Conservation (phyloP, 1,284 basidiomycete genomes). For the Macrocystidia cucumis region DNA sequence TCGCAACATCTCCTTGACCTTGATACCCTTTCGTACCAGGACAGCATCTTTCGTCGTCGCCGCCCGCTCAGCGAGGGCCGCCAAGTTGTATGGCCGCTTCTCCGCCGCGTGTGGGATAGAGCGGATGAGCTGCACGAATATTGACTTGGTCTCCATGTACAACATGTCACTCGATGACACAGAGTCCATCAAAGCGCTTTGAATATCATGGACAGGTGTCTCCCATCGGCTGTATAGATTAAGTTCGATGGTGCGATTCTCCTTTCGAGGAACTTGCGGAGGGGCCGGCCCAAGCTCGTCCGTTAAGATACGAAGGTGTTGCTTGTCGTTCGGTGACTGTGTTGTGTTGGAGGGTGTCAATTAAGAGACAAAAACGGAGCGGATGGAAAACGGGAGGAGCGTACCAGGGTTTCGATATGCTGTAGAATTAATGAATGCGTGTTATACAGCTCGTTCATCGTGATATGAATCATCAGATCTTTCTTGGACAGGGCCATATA, state of each 20-base stretch:
- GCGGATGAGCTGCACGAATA: slow-evolving; percentile 95
- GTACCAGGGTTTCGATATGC: slow-evolving; percentile 89
- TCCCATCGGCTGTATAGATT: slow-evolving; percentile 97
- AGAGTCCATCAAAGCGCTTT: slow-evolving; percentile 94
- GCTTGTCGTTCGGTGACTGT: slow-evolving; percentile 95
- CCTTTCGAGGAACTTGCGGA: slow-evolving; percentile 92
- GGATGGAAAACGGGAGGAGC: slow-evolving; percentile 19
- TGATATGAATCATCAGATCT: slow-evolving; percentile 96
- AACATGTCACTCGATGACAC: slow-evolving; percentile 98
- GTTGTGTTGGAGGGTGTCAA: slow-evolving; percentile 5
- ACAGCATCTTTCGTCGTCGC: slow-evolving; percentile 96
- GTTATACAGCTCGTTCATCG: slow-evolving; percentile 98
- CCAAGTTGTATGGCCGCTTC: slow-evolving; percentile 83
- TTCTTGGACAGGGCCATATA: slow-evolving; percentile 99
- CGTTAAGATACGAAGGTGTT: slow-evolving; percentile 92
- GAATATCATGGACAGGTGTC: slow-evolving; percentile 96
- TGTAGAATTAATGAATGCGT: slow-evolving; percentile 93
- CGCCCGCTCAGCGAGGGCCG: slow-evolving; percentile 88
- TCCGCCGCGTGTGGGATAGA: slow-evolving; percentile 85
- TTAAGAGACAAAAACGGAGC: slow-evolving; percentile 4
- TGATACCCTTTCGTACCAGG: slow-evolving; percentile 94
- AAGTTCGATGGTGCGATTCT: slow-evolving; percentile 92
- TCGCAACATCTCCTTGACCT: slow-evolving; percentile 97
- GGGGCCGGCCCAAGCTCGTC: slow-evolving; percentile 94
- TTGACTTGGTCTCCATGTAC: slow-evolving; percentile 99